Evolutionary conservation across 2,329 filamentous ascomycete genomes (phyloP), one percentile per base, ranked within the genome.

Genomic region (Lecanicillium sp.): DNA sequence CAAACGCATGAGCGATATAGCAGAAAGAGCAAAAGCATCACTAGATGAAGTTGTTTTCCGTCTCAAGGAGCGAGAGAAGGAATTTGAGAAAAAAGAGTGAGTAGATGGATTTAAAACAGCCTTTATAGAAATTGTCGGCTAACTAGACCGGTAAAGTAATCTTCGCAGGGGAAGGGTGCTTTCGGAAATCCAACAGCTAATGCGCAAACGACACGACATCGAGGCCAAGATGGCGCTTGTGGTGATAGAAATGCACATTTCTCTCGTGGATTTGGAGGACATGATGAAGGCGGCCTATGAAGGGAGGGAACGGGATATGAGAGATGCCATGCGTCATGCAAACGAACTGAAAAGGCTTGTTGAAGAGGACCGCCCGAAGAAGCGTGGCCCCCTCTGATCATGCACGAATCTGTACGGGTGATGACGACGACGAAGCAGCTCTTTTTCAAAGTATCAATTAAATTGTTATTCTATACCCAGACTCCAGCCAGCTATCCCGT

Each of bases 261-360:
- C 14, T 7, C 45, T 51, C 17, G 20, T 37, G 5, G 45, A 51
- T 15, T 33, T 57, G 1, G 59, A 60, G 30, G 47, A 38, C 1
- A 53, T 55, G 48, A 55, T 62, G 46, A 38, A 52, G 42, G 47
- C 38, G 5, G 57, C 51, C 0, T 58, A 55, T 32, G 35, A 38
- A 6, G 54, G 51, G 1, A 48, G 59, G 18, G 48, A 53, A 25
- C 35, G 41, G 9, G 53, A 58, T 14, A 40, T 52, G 3, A 48
- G 38, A 16, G 22, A 41, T 13, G 22, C 22, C 11, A n/a, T 25
- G 22, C 11, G 22, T 11, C 22, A 25, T 7, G 22, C 22, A 25
- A n/a, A 25, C 22, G 22, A 25, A 25, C 7, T 11, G 11, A 25
- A 4, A 8, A 16, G 17, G n/a, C n/a, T n/a, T n/a, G n/a, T n/a